phyloP scores from a whole-genome alignment of 2,329 filamentous ascomycete species.

The Claviceps maximensis region DNA sequence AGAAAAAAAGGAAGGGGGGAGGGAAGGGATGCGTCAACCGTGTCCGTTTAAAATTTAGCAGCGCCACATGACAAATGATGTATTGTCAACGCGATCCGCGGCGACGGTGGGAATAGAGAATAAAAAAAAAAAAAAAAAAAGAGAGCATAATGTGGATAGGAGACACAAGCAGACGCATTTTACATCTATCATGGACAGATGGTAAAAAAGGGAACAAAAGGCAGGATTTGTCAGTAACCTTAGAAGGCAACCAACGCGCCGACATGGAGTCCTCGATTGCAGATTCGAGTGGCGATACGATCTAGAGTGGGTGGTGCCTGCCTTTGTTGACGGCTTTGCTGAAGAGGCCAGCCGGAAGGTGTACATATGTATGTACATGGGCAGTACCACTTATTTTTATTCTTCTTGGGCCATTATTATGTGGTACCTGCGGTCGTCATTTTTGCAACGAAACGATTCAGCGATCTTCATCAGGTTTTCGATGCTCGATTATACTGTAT shows the following conservation, averaged over 20 bases:
- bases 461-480: not conserved
- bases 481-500: no score
- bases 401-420: not conserved
- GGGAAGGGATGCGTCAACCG: conserved; percentile 6
- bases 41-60: not conserved
- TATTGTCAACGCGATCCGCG: not conserved
- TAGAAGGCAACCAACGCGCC: no score
- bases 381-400: not conserved
- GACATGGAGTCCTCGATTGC: no score
- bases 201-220: no score
- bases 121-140: not conserved
- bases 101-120: not conserved
- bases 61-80: not conserved
- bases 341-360: not conserved
- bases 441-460: no score
- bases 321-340: not conserved
- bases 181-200: no score
- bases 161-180: no score
- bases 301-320: not conserved
- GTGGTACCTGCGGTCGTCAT: no score
- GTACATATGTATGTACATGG: not conserved
- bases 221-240: no score
- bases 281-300: not conserved
- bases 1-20: not conserved
- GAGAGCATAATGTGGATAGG: no score